These are phyloP conservation scores for Kwoniella heveanensis DNA, from an alignment of 768 basidiomycete species.

Conservation along the genomic window DNA sequence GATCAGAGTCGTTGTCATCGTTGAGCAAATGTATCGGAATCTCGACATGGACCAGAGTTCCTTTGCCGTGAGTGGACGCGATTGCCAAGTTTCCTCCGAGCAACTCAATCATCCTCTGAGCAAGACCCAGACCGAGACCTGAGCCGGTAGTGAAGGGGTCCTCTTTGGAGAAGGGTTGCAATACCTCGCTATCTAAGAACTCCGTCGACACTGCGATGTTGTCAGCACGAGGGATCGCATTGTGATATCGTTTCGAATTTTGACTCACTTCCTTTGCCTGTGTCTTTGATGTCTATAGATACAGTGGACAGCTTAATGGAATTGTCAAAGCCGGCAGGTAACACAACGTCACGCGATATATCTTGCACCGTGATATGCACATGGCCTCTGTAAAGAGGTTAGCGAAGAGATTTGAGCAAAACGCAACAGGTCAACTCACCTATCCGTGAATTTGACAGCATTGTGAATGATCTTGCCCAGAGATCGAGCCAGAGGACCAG, in stretches of 20 bases:
- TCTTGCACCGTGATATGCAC: slow-evolving; percentile 52
- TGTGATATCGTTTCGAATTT: slow-evolving; percentile 10
- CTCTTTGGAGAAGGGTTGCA: slow-evolving; percentile 45
- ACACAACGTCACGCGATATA: slow-evolving; percentile 38
- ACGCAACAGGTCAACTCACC: neutral
- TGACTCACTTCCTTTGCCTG: slow-evolving; percentile 49
- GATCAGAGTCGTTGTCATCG: slow-evolving; percentile 40
- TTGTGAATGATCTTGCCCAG: slow-evolving; percentile 49
- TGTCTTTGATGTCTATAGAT: slow-evolving; percentile 49
- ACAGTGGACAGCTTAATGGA: slow-evolving; percentile 42
- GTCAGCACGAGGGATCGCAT: too few relatives aligned
- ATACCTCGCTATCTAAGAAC: slow-evolving; percentile 43
- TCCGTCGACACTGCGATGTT: slow-evolving; percentile 36
- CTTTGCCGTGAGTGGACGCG: slow-evolving; percentile 38
- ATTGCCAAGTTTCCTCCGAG: slow-evolving; percentile 53
- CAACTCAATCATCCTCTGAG: slow-evolving; percentile 51
- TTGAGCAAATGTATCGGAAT: slow-evolving; percentile 43
- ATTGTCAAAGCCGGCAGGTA: slow-evolving; percentile 48
- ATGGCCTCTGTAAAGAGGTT: slow-evolving; percentile 27
- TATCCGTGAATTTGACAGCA: slow-evolving; percentile 48
- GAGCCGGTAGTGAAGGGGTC: slow-evolving; percentile 48
- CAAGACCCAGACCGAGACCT: slow-evolving; percentile 48
- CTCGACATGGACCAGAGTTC: slow-evolving; percentile 50
- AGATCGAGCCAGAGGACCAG: slow-evolving; percentile 42
- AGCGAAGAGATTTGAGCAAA: too few relatives aligned